A percentile compares a stretch with the other conserved stretches of the same genome.
Conservation (phyloP, 2,329 filamentous ascomycete species). For the Alternaria burnsii region DNA sequence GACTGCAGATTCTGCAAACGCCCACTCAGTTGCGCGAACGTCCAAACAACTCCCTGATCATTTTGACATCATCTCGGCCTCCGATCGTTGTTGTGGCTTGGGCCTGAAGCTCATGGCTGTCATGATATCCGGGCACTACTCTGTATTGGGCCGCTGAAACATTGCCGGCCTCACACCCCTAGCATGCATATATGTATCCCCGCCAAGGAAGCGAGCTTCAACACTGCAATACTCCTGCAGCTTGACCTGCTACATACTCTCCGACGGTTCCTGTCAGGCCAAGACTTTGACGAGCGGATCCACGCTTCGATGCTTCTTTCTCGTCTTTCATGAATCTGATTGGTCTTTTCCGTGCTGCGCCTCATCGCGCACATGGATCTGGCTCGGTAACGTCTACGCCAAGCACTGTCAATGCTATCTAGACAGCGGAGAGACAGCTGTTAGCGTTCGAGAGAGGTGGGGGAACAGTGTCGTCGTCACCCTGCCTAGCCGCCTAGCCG, state of each 20-base stretch:
- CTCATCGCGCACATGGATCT: slow-evolving; percentile 8
- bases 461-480: slow-evolving; percentile 15
- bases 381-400: slow-evolving; percentile 8
- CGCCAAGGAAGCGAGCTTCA: slow-evolving; percentile 7
- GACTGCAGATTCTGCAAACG: slow-evolving; percentile 11
- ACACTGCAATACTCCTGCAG: slow-evolving; percentile 24
- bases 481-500: slow-evolving; percentile 18
- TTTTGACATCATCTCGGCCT: slow-evolving; percentile 10
- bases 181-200: slow-evolving; percentile 16
- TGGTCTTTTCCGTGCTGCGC: slow-evolving; percentile 8
- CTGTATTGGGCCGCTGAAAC: slow-evolving; percentile 27
- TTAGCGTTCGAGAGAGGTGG: slow-evolving; percentile 27
- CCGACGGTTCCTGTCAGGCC: slow-evolving; percentile 32
- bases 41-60: not conserved
- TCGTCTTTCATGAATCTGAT: slow-evolving; percentile 14
- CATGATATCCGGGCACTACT: slow-evolving; percentile 3
- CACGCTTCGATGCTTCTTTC: slow-evolving; percentile 4
- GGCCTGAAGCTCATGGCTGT: slow-evolving; percentile 17
- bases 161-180: slow-evolving; percentile 25
- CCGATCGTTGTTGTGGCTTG: slow-evolving; percentile 10
- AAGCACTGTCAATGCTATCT: slow-evolving; percentile 11
- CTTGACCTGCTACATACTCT: slow-evolving; percentile 27
- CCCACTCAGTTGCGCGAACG: not conserved
- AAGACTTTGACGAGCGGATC: slow-evolving; percentile 20
- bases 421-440: slow-evolving; percentile 12